Evolutionary conservation across 306 rosid genomes (phyloP).

Genomic region (Castanea mollissima): DNA sequence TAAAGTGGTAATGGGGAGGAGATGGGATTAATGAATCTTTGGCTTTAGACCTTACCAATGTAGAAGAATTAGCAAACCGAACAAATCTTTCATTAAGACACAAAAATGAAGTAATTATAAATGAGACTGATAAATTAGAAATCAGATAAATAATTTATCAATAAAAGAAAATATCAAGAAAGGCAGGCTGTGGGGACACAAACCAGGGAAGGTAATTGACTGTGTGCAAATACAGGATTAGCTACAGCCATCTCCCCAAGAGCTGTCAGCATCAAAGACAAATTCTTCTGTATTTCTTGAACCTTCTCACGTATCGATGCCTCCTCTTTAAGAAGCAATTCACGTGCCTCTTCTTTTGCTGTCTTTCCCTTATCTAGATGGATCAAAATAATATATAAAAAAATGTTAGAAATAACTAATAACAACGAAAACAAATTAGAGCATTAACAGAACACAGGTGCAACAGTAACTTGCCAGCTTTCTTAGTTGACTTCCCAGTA

Average conservation of each 20-base stretch:
- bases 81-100: not conserved
- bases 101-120: not conserved
- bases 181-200: slow-evolving; percentile 22
- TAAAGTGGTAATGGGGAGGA: too few relatives aligned
- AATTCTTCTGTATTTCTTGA: slow-evolving; percentile 52
- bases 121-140: not conserved
- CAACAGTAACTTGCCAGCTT: slow-evolving; percentile 64
- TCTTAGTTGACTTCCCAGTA: slow-evolving; percentile 61
- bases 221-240: slow-evolving; percentile 89
- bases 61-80: too few relatives aligned
- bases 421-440: slow-evolving; percentile 6
- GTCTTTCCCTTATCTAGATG: slow-evolving; percentile 78
- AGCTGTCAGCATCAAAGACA: slow-evolving; percentile 70
- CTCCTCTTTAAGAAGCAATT: slow-evolving; percentile 77
- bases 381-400: slow-evolving; percentile 4
- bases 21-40: too few relatives aligned
- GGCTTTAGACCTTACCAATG: too few relatives aligned
- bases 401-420: not conserved
- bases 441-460: slow-evolving; percentile 5
- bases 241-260: slow-evolving; percentile 90
- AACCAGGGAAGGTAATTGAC: slow-evolving; percentile 88
- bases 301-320: slow-evolving; percentile 74
- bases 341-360: slow-evolving; percentile 95
- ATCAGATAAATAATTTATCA: not conserved
- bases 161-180: not conserved